Evolutionary conservation across 768 basidiomycete species (phyloP).

Genomic region (Polyporus arcularius): DNA sequence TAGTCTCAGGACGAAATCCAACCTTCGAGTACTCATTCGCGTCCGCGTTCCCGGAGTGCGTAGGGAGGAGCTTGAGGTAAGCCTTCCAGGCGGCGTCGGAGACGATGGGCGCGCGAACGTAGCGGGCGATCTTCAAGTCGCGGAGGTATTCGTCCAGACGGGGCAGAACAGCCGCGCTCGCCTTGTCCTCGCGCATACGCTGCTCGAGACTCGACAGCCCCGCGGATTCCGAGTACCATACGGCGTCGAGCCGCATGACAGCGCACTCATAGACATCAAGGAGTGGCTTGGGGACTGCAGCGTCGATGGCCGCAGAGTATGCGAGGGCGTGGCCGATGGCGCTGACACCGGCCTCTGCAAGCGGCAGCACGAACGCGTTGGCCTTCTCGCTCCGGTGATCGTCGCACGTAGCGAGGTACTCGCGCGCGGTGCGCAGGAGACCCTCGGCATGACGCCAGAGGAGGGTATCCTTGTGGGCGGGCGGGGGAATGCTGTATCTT

Average conservation of each 20-base stretch:
- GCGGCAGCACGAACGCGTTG: neutral
- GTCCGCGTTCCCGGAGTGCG: no score
- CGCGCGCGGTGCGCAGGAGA: conserved; percentile 27
- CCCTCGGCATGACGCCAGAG: conserved; percentile 48
- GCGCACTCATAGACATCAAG: conserved; percentile 20
- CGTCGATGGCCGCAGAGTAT: conserved; percentile 11
- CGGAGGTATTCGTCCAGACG: conserved; percentile 12
- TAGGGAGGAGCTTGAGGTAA: neutral
- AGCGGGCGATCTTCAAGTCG: conserved; percentile 12
- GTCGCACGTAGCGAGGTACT: neutral
- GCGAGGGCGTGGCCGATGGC: conserved; percentile 22
- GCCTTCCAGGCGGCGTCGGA: conserved; percentile 10
- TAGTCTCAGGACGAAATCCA: no score
- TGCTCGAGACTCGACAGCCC: conserved; percentile 8
- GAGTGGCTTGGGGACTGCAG: conserved; percentile 10
- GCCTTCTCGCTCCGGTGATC: conserved; percentile 46
- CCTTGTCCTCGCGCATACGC: conserved; percentile 6
- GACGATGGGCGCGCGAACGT: conserved; percentile 21
- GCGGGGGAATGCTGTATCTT: conserved; percentile 45
- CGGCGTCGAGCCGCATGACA: conserved; percentile 16
- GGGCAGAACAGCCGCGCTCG: conserved; percentile 10
- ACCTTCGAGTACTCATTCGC: no score
- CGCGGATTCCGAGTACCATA: conserved; percentile 21
- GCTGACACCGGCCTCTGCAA: conserved; percentile 17
- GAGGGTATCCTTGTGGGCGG: conserved; percentile 43